Percentiles rank a stretch among this genome's conserved stretches.
These are phyloP conservation scores for Linderniella brevidens DNA, from an alignment of 257 asterid genomes.

Conservation along the genomic window DNA sequence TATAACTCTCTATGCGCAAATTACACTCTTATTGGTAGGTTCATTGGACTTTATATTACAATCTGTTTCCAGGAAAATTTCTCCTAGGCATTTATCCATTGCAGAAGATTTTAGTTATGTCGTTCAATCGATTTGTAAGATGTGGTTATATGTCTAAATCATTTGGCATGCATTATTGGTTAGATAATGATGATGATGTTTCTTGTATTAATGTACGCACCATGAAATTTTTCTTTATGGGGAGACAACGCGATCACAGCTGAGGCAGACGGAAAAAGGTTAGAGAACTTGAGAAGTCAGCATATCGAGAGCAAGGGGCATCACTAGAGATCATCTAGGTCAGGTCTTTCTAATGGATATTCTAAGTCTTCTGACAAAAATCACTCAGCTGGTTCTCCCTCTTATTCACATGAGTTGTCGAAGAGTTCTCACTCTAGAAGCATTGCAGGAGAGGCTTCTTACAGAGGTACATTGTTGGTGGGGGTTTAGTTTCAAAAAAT, in stretches of 20 bases:
- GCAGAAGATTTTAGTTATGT: constrained; percentile 75
- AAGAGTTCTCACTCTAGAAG: constrained; percentile 60
- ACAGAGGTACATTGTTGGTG: constrained; percentile 23
- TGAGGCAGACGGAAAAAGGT: constrained; percentile 14
- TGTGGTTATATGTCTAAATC: constrained; percentile 23
- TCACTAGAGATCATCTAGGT: constrained; percentile 14
- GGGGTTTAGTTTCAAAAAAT: constrained; percentile 15
- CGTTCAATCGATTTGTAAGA: constrained; percentile 69
- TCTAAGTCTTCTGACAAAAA: constrained; percentile 22
- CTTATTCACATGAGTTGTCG: constrained; percentile 42
- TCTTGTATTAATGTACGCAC: constrained; percentile 6
- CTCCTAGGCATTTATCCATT: constrained; percentile 39
- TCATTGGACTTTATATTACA: constrained; percentile 25
- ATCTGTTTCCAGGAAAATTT: constrained; percentile 50
- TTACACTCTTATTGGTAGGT: constrained; percentile 17
- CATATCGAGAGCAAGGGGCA: constrained; percentile 19
- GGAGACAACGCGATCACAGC: constrained; percentile 16
- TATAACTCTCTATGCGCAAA: no score
- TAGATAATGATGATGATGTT: constrained; percentile 7
- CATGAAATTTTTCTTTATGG: constrained; percentile 21
- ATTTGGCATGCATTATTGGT: constrained; percentile 15
- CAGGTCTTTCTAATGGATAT: constrained; percentile 24
- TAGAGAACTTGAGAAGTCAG: constrained; percentile 15
- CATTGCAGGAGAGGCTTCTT: constrained; percentile 31
- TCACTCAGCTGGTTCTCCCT: constrained; percentile 17